Evolutionary conservation across 2,329 filamentous ascomycete genomes (phyloP), one percentile per base, ranked within the genome.

Genomic region (Diaporthe helianthi): DNA sequence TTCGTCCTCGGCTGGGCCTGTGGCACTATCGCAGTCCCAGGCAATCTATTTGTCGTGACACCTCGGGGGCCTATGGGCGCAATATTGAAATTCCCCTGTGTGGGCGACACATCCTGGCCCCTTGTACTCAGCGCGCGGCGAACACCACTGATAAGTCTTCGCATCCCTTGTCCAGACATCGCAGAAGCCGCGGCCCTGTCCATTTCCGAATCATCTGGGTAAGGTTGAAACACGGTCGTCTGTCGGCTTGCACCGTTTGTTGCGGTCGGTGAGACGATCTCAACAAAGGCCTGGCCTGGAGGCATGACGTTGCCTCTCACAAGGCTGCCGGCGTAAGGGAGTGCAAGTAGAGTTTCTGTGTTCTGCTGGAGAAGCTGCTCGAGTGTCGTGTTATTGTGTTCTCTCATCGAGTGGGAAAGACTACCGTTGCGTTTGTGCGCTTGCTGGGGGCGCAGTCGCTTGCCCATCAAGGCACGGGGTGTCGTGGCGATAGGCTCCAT

Each of bases 231-330:
- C 12, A 87, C 72, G 0, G 87, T 88, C 0, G 86, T 90, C 63
- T 87, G 82, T 53, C 86, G 81, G 58, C 83, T 82, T n/a, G 77
- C 74, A 31, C 80, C 80, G 17, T 80, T 80, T 19, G 78, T 78
- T 4, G 84, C 84, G 58, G 82, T 83, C 7, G 87, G 84, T 7
- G 86, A 82, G 65, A 89, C 80, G 44, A 90, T 82, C 52, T 94
- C 89, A 49, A 98, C 91, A 76, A 92, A 93, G 0, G 94, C 89
- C 71, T 96, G 92, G 0, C 88, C 89, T 1, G 95, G 96, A 19
- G 94, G 93, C 71, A 97, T 87, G 7, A 97, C 78, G 69, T 94
- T 93, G 17, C 96, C 96, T 63, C 95, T 89, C 24, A 98, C 94
- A 46, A 99, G 87, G 73, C 92, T 95, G 12, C 94, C 93, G 4